Base-by-base conservation (phyloP, 257 asterid species). In the Forsythia viridissima region DNA sequence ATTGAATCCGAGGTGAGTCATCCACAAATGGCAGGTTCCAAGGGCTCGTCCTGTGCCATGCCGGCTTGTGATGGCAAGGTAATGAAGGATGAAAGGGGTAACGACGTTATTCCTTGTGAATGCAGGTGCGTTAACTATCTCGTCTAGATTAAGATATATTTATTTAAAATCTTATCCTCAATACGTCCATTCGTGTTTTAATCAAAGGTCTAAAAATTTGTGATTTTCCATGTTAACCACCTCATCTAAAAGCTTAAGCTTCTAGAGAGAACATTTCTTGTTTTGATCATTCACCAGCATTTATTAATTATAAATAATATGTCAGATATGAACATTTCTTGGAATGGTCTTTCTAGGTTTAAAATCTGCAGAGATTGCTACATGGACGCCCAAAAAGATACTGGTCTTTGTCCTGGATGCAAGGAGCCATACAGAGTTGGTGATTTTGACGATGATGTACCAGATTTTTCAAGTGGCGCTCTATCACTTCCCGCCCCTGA, bases 11-110 rank as follows among this genome's bases (percentile, higher is more conserved):
- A 93, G 82, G 97, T 91, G 0, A 81, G 42, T 34, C 97, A 94
- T 70, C 98, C 98, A 5, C 97, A 94, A 68, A 94, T 91, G 98
- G 94, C 97, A 0, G 98, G 98, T 34, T 80, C 94, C 0, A 94
- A 90, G 81, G 98, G 98, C 52, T 92, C 97, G 0, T 88, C 91
- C 0, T 94, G 97, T 73, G 77, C 92, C 18, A 92, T 94, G 97
- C 91, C 93, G 0, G 93, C 88, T 36, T 94, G 98, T 73, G 98
- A 94, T 75, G 97, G 97, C 24, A 94, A 94, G 76, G 82, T 90
- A 9, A 94, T 92, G 93, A 94, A 82, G 70, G 97, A 94, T 63
- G 98, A 92, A 87, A 86, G 97, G 38, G 97, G 97, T 34, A 71
- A 84, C 18, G 97, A 92, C 74, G 85, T 94, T 34, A 84, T 82